Percentiles rank a stretch among this genome's conserved stretches.
Evolutionary conservation across 2,329 filamentous ascomycete species (phyloP).

Genomic region (Chaetomium sp.): DNA sequence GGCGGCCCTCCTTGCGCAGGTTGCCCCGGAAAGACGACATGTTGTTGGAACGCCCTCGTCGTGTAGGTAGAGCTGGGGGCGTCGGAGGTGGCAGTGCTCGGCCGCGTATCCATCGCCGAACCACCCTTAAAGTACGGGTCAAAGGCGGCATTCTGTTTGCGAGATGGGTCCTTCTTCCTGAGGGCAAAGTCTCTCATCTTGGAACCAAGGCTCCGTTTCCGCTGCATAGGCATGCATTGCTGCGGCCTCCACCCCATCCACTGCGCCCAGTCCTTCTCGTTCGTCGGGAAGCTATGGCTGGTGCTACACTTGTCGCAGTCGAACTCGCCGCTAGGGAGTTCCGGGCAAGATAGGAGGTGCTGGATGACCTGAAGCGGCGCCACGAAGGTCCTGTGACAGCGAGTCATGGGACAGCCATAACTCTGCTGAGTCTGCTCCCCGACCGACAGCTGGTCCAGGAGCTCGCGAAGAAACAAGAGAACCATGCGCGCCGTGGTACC

Average conservation of each 20-base stretch:
- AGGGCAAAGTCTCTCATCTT: slow-evolving; percentile 36
- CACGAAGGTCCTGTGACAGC: slow-evolving; percentile 32
- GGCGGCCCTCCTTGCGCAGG: slow-evolving; percentile 6
- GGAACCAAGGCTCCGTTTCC: slow-evolving; percentile 36
- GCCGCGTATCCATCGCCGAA: slow-evolving; percentile 24
- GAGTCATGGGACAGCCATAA: slow-evolving; percentile 38
- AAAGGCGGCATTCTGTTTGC: slow-evolving; percentile 23
- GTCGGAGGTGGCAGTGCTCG: slow-evolving; percentile 29
- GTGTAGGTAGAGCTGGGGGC: slow-evolving; percentile 24
- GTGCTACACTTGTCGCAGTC: slow-evolving; percentile 38
- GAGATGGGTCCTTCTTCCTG: slow-evolving; percentile 27
- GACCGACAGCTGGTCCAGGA: slow-evolving; percentile 34
- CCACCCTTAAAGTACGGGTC: slow-evolving; percentile 23
- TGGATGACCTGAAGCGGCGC: slow-evolving; percentile 36
- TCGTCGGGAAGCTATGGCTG: slow-evolving; percentile 38
- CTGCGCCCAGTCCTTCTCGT: slow-evolving; percentile 39
- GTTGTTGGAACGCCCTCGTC: slow-evolving; percentile 21
- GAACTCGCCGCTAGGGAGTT: slow-evolving; percentile 37
- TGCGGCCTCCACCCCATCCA: slow-evolving; percentile 36
- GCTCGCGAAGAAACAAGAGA: slow-evolving; percentile 38
- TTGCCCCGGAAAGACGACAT: slow-evolving; percentile 22
- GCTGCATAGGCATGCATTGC: slow-evolving; percentile 28
- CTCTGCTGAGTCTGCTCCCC: slow-evolving; percentile 29
- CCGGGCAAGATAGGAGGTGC: slow-evolving; percentile 37
- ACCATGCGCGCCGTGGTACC: slow-evolving; percentile 37